These are phyloP conservation scores for Rhizopogon vinicolor DNA, from an alignment of 768 basidiomycete species.

Conservation along the genomic window DNA sequence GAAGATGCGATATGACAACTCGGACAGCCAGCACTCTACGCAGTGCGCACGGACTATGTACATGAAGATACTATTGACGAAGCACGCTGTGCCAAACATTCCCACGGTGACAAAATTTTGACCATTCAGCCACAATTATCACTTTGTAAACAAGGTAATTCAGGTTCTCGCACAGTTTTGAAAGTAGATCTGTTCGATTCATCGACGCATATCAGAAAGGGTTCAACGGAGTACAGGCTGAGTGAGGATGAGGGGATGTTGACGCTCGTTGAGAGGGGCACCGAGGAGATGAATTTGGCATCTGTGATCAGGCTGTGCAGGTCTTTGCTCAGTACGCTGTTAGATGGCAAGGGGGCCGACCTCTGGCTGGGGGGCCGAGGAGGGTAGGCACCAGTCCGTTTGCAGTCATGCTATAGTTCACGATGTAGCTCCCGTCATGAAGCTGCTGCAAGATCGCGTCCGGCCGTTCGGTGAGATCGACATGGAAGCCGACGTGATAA, in stretches of 20 bases:
- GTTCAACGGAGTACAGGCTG: too few species aligned
- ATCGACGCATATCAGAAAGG: too few species aligned
- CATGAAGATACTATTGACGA: too few species aligned
- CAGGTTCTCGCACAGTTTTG: too few species aligned
- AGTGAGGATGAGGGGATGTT: slow-evolving; percentile 30
- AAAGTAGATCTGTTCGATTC: too few species aligned
- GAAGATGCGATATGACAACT: too few species aligned
- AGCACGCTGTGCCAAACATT: too few species aligned
- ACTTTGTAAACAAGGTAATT: too few species aligned
- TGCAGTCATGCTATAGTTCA: slow-evolving; percentile 44
- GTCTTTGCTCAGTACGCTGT: slow-evolving; percentile 42
- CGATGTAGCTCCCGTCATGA: slow-evolving; percentile 70
- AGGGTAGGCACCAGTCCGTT: slow-evolving; percentile 3
- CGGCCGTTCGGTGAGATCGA: slow-evolving; percentile 86
- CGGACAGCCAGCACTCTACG: too few species aligned
- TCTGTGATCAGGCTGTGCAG: slow-evolving; percentile 46
- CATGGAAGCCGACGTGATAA: slow-evolving; percentile 94
- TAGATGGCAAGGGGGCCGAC: slow-evolving; percentile 3
- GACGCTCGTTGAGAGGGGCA: slow-evolving; percentile 39
- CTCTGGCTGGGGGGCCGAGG: slow-evolving; percentile 13
- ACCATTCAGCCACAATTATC: too few species aligned
- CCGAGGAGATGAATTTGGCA: slow-evolving; percentile 40
- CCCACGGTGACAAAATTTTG: too few species aligned
- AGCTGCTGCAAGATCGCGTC: slow-evolving; percentile 78
- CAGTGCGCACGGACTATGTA: too few species aligned